Evolutionary conservation across 1,139 yeast genomes (phyloP), one percentile per base, ranked within the genome.

Genomic region (Kodamaea anthophila): DNA sequence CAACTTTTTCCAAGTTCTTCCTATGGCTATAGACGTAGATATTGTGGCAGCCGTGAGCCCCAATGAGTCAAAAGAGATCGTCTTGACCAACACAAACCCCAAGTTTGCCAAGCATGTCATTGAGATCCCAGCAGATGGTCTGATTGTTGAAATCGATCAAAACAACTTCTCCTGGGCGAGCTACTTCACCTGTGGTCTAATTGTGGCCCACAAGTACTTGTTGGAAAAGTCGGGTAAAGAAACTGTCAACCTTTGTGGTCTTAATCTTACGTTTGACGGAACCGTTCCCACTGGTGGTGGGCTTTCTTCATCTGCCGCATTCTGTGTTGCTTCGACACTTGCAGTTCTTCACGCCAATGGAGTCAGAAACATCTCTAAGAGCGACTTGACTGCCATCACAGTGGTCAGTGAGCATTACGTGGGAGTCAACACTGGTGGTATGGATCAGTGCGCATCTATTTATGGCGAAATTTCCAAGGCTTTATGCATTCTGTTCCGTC

Each of bases 211-310:
- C 15, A 18, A 24, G 27, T 24, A 24, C 27, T 16, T 24, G 7
- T 11, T 18, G 21, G 21, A 18, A 11, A 24, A 18, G 16, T 13
- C 4, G 9, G 26, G 26, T 10, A 18, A 16, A n/a, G 21, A 13
- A 8, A 18, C 11, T 4, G 11, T 12, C 13, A 11, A 4, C 15
- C 21, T 24, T 4, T n/a, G 9, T 18, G 27, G 27, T 12, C 15
- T 24, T n/a, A 24, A 24, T 13, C 14, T 24, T 18, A 16, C 21
- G 8, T 24, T 24, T 13, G 27, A 24, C 12, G 27, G 27, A 7
- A 24, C 27, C 12, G 27, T 24, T n/a, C 27, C 27, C 9, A 24
- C 27, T 18, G 27, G 27, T 5, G 27, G 27, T 5, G 27, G 27
- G 9, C 27, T 24, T 18, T 24, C 27, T 5, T 24, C 27, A 4